Evolutionary conservation across 495 filamentous ascomycete genomes (phyloP).

Genomic region (Talaromyces liani): DNA sequence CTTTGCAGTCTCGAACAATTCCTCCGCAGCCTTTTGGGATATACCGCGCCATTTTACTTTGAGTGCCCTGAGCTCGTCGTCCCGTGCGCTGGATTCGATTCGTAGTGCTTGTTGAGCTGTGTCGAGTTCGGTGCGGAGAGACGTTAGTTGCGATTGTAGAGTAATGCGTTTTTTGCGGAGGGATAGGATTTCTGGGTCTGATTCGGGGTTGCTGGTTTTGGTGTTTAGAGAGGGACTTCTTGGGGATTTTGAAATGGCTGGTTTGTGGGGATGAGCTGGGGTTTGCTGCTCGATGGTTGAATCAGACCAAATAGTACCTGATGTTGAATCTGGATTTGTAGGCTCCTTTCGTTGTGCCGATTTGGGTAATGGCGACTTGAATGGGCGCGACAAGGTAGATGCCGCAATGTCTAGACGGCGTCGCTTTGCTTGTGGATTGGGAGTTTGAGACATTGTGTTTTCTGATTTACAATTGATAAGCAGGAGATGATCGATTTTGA

Average conservation of each 20-base stretch:
- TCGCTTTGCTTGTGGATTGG: constrained; percentile 34
- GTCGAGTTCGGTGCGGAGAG: constrained; percentile 35
- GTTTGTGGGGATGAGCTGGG: neutral
- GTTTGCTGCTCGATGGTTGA: neutral
- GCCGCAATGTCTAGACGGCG: constrained; percentile 46
- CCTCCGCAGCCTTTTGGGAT: constrained; percentile 46
- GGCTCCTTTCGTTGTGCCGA: constrained; percentile 11
- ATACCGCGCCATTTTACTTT: constrained; percentile 40
- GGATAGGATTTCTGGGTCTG: constrained; percentile 11
- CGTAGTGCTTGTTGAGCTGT: constrained; percentile 40
- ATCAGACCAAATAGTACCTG: constrained; percentile 5
- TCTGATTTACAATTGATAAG: neutral
- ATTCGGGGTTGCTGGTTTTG: neutral
- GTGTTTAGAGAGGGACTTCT: neutral
- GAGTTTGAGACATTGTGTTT: neutral
- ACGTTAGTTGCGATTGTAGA: constrained; percentile 25
- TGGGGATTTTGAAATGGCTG: neutral
- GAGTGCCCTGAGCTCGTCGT: constrained; percentile 40
- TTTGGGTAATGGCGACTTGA: constrained; percentile 56
- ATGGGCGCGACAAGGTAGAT: constrained; percentile 52
- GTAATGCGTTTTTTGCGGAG: constrained; percentile 27
- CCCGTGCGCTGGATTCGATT: constrained; percentile 37
- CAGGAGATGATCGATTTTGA: neutral
- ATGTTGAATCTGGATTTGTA: constrained; percentile 9
- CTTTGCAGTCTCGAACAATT: constrained; percentile 35